Evolutionary conservation across 176 grass and related monocot genomes (phyloP), one percentile per base, ranked within the genome.

Genomic region (Saccharum spontaneum): DNA sequence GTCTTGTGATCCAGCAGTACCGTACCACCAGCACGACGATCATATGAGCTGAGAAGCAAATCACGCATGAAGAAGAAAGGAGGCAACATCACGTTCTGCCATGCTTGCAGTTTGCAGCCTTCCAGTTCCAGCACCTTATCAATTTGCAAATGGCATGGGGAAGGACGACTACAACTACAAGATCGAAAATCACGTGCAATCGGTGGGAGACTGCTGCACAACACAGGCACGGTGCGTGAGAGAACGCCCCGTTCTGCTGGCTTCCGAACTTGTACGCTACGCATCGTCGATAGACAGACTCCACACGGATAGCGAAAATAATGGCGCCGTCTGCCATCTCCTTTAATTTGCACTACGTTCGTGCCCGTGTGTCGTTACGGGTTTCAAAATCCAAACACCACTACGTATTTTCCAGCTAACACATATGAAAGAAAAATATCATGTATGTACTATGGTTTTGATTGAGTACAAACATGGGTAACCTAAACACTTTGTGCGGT

Each of bases 31-130:
- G 38, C 38, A 60, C 15, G 69, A 71, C 68, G 12, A 62, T 62
- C 23, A 2, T n/a, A 31, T 64, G 6, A 7, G 15, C 5, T n/a
- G 3, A 24, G 6, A 74, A 49, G 24, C 34, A 48, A 10, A 38
- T n/a, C 54, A n/a, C 22, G 57, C 55, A 60, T 60, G 55, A 40
- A 49, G n/a, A 39, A 75, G 78, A 83, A 10, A 5, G 39, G 63
- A 60, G 39, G 52, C 86, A 63, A 18, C 52, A 40, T 48, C 79
- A 83, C 65, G 40, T 83, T 75, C 80, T 26, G 80, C 37, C 65
- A 36, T 64, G 6, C 73, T 75, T 46, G 57, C 59, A 23, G 57
- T 67, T 67, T 67, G 75, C 75, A 18, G 75, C 15, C 55, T 59
- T 59, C 8, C 55, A 10, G 22, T 60, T 11, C 57, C 76, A 36